A percentile compares a stretch with the other conserved stretches of the same genome.
These are phyloP conservation scores for Paraphoma sp. DNA, from an alignment of 2,329 filamentous ascomycete genomes.

Conservation along the genomic window DNA sequence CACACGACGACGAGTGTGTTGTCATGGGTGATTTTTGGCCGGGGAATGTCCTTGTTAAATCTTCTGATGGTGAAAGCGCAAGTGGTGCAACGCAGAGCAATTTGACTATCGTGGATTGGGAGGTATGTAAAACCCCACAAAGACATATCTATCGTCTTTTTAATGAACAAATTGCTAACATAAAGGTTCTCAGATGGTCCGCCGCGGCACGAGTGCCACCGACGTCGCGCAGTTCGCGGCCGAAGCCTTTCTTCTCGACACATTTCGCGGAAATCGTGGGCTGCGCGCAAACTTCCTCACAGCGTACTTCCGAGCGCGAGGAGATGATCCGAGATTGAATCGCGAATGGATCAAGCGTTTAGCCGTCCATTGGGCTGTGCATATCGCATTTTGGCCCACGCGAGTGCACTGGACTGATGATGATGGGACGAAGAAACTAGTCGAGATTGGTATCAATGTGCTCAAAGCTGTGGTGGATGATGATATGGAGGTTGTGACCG, in stretches of 20 bases:
- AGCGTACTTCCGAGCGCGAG: conserved; percentile 24
- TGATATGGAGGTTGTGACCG: conserved; percentile 29
- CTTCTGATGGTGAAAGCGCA: not conserved
- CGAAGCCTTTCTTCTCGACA: conserved; percentile 46
- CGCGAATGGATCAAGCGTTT: conserved; percentile 33
- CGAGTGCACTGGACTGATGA: conserved; percentile 36
- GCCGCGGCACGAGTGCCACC: conserved; percentile 43
- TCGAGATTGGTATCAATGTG: conserved; percentile 28
- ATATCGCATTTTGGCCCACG: conserved; percentile 46
- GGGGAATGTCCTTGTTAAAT: conserved; percentile 42
- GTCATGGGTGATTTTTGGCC: conserved; percentile 52
- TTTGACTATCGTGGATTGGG: conserved; percentile 48
- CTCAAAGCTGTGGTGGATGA: conserved; percentile 18
- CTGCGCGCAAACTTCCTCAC: conserved; percentile 36
- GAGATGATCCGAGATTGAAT: conserved; percentile 2
- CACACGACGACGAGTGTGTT: conserved; percentile 39
- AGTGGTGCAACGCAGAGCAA: not conserved
- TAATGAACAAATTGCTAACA: no score
- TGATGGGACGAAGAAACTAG: conserved; percentile 32
- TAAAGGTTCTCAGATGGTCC: not conserved
- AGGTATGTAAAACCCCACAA: conserved; percentile 26
- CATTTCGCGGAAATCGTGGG: conserved; percentile 37
- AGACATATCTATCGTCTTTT: no score
- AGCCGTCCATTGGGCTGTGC: conserved; percentile 45
- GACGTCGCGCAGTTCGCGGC: conserved; percentile 49